Base-by-base conservation (phyloP, 2,329 filamentous ascomycete genomes). In the Rosellinia necatrix region DNA sequence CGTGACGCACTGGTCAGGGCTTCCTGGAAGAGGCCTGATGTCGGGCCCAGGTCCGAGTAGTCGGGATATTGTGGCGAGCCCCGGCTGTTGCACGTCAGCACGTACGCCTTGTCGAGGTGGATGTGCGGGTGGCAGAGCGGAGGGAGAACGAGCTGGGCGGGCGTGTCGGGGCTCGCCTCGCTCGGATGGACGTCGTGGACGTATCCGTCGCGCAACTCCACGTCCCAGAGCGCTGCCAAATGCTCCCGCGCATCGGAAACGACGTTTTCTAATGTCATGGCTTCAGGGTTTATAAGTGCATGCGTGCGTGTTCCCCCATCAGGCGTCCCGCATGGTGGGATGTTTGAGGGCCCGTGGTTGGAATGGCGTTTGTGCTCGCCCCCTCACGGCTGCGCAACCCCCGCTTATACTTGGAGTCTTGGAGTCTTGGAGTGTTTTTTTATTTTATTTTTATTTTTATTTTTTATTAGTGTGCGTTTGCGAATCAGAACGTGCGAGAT, bases 101-200 rank as follows among this genome's bases (percentile, higher is more conserved):
- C 71, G 62, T 83, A 87, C 34, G 82, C 79, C 66, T 87, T 87
- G 70, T 91, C 88, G 24, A 91, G 76, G 66, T 91, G 88, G 47
- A 91, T 82, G 62, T 91, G 88, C 6, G 88, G 86, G 66, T 91
- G 88, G 62, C 86, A 89, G 3, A 91, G 77, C 3, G 74, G 43
- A 5, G 74, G 72, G 5, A 76, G 61, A 2, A 75, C 53, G 13
- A 75, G 65, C 21, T 59, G 66, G 4, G 68, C 59, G 9, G 62
- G 56, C 9, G 50, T 60, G 37, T 55, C 52, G 7, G 41, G 30
- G 22, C 30, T 35, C 42, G 57, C 41, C 21, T 57, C 17, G 8
- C 64, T 60, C 30, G 60, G 64, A n/a, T 43, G 43, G 34, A 66
- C 63, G 21, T 43, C 56, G 15, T 57, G 54, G 19, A 67, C 49